phyloP scores from a whole-genome alignment of 768 basidiomycete genomes.

The Lactarius hengduanensis region DNA sequence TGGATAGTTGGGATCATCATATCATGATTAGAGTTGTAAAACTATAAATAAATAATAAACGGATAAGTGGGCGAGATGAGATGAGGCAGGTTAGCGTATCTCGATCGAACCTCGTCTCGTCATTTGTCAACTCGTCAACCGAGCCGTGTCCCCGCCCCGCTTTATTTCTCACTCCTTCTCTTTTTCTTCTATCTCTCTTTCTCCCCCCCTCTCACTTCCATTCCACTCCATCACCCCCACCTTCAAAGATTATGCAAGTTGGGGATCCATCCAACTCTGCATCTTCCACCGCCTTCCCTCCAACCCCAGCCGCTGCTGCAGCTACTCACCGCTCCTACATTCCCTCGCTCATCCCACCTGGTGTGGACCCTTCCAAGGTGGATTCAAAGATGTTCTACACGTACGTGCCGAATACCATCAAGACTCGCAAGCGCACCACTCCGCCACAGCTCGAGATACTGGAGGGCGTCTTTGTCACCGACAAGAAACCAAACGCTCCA shows the following conservation, averaged over 20 bases:
- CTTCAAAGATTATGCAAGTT: slow-evolving; percentile 14
- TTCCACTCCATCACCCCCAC: background rate
- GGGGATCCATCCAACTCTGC: slow-evolving; percentile 21
- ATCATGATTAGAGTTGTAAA: background rate
- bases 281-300: slow-evolving; percentile 7
- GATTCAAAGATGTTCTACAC: slow-evolving; percentile 84
- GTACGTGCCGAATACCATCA: slow-evolving; percentile 91
- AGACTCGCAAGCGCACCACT: slow-evolving; percentile 90
- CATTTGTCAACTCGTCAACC: background rate
- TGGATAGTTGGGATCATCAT: background rate
- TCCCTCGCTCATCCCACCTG: slow-evolving; percentile 48
- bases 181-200: slow-evolving; percentile 4
- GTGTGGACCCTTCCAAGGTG: slow-evolving; percentile 64
- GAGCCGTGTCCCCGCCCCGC: background rate
- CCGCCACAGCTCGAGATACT: slow-evolving; percentile 85
- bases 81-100: background rate
- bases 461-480: slow-evolving; percentile 80
- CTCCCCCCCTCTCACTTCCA: slow-evolving; percentile 13
- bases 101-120: background rate
- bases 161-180: slow-evolving; percentile 4
- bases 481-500: slow-evolving; percentile 87
- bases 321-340: slow-evolving; percentile 37
- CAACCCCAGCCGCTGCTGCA: slow-evolving; percentile 14
- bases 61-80: background rate
- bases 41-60: background rate